phyloP scores from a whole-genome alignment of 208 protist genomes.

The Zelonia costaricensis region DNA sequence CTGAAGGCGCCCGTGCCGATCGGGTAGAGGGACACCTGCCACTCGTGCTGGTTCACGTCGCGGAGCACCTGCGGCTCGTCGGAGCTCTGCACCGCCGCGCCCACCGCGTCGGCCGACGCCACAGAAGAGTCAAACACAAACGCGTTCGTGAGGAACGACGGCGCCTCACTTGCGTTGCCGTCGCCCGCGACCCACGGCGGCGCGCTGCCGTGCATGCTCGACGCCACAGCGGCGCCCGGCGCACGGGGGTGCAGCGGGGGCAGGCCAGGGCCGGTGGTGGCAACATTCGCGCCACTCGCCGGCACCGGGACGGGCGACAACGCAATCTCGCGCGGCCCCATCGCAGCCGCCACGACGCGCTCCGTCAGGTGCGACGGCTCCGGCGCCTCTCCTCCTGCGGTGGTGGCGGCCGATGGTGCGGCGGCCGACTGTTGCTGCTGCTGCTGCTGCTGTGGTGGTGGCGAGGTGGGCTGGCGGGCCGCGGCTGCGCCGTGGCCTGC shows the following conservation, averaged over 20 bases:
- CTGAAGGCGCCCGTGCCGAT: slow-evolving; percentile 77
- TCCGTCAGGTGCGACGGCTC: slow-evolving; percentile 27
- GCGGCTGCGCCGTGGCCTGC: neutral
- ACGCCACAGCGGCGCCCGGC: neutral
- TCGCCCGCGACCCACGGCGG: slow-evolving; percentile 1
- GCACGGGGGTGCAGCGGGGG: slow-evolving; percentile 5
- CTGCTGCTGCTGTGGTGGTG: too few species aligned
- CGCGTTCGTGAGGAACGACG: slow-evolving; percentile 27
- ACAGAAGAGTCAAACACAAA: slow-evolving; percentile 30
- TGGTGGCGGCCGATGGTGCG: too few species aligned
- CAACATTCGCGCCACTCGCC: neutral
- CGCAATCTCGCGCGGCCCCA: slow-evolving; percentile 12
- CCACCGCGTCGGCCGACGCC: slow-evolving; percentile 17
- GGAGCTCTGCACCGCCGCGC: slow-evolving; percentile 18
- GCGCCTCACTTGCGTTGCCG: slow-evolving; percentile 16
- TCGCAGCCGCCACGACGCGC: slow-evolving; percentile 15
- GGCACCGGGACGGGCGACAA: neutral
- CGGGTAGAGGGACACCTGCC: slow-evolving; percentile 59
- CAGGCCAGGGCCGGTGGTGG: slow-evolving; percentile 1
- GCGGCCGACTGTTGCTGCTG: too few species aligned
- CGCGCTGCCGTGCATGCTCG: slow-evolving; percentile 20
- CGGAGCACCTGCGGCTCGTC: slow-evolving; percentile 53
- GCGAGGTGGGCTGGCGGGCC: neutral
- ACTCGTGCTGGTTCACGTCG: slow-evolving; percentile 58
- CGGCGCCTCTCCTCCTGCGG: slow-evolving; percentile 11